Percentiles rank a stretch among this genome's conserved stretches.
phyloP scores from a whole-genome alignment of 148 eudicot genomes.

The Polygonum aviculare region DNA sequence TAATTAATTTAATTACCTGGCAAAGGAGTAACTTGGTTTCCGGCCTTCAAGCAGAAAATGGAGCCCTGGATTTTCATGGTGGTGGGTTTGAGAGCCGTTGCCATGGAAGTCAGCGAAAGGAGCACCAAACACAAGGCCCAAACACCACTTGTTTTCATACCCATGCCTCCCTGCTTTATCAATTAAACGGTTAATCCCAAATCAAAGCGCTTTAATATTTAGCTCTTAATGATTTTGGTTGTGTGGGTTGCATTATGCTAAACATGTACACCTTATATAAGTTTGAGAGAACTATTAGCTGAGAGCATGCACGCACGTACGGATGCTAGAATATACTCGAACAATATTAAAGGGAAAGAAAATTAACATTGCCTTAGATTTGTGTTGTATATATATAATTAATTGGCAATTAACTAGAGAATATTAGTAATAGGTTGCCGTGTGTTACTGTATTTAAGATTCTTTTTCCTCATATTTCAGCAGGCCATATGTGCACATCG shows the following conservation, averaged over 20 bases:
- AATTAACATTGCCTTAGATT: background rate
- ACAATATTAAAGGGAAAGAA: background rate
- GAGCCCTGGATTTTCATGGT: conserved; percentile 7
- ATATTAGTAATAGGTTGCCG: background rate
- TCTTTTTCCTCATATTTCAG: background rate
- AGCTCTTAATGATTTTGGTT: background rate
- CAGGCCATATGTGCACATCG: background rate
- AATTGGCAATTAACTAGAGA: background rate
- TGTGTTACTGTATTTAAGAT: background rate
- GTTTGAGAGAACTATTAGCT: background rate
- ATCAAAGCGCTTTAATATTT: background rate
- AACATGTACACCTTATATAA: background rate
- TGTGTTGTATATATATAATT: background rate
- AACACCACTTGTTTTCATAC: background rate
- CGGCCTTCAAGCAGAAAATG: background rate
- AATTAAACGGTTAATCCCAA: background rate
- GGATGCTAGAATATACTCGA: background rate
- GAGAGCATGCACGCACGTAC: background rate
- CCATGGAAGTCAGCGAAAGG: background rate
- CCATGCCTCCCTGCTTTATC: background rate
- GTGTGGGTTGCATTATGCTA: background rate
- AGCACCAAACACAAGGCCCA: background rate
- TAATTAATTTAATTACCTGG: background rate
- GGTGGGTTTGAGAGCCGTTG: background rate
- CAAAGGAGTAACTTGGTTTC: background rate